phyloP scores from a whole-genome alignment of 192 early-diverging fungal genomes.

The Coemansia furcata region DNA sequence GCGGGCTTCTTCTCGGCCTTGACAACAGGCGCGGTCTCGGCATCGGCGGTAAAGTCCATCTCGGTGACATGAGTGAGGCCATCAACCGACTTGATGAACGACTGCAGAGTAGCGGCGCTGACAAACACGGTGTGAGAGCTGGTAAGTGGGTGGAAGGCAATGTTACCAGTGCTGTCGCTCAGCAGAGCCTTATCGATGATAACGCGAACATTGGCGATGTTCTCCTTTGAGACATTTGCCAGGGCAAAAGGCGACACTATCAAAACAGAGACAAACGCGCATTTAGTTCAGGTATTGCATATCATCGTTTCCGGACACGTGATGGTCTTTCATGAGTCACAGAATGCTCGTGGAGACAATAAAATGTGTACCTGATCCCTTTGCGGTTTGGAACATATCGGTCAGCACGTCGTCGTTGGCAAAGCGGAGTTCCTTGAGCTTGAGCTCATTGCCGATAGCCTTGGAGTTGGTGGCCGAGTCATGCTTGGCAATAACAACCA shows the following conservation, averaged over 20 bases:
- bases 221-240: conserved; percentile 57
- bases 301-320: neutral
- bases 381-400: conserved; percentile 54
- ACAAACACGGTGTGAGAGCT: conserved; percentile 61
- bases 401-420: conserved; percentile 67
- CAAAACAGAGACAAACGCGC: neutral
- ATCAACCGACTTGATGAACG: conserved; percentile 57
- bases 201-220: conserved; percentile 60
- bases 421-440: conserved; percentile 71
- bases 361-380: conserved; percentile 58
- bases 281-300: neutral
- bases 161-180: conserved; percentile 26
- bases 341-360: neutral
- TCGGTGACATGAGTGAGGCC: conserved; percentile 59
- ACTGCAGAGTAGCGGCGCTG: conserved; percentile 53
- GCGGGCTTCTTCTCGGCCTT: conserved; percentile 52
- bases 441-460: conserved; percentile 54
- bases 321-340: conserved; percentile 20
- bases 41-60: conserved; percentile 57
- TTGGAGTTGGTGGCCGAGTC: conserved; percentile 55
- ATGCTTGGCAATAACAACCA: conserved; percentile 63
- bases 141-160: conserved; percentile 70
- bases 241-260: conserved; percentile 77
- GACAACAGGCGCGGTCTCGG: conserved; percentile 42
- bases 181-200: conserved; percentile 72